Evolutionary conservation across 2,329 filamentous ascomycete genomes (phyloP).

Genomic region (Tolypocladium nubicola): DNA sequence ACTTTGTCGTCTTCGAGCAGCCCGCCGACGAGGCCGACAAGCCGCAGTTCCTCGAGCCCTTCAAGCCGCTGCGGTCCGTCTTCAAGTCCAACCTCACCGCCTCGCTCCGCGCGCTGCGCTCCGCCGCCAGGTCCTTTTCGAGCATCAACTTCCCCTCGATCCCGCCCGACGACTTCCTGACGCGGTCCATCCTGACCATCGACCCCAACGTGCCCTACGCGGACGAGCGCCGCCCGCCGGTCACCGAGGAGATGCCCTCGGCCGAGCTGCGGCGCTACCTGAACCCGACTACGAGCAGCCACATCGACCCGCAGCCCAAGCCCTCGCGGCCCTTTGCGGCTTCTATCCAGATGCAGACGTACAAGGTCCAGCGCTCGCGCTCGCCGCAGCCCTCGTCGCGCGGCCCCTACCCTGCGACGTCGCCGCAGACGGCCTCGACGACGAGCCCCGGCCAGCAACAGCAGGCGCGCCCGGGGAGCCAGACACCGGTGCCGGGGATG

Average conservation of each 20-base stretch:
- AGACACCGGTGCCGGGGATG: slow-evolving; percentile 28
- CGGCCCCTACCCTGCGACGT: slow-evolving; percentile 19
- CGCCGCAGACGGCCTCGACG: slow-evolving; percentile 18
- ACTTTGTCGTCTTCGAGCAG: slow-evolving; percentile 15
- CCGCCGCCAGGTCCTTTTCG: slow-evolving; percentile 54
- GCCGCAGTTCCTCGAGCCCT: slow-evolving; percentile 23
- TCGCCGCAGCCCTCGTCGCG: slow-evolving; percentile 22
- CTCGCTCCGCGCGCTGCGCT: slow-evolving; percentile 52
- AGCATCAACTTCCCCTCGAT: slow-evolving; percentile 52
- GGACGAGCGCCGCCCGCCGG: slow-evolving; percentile 54
- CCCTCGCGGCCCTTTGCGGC: slow-evolving; percentile 39
- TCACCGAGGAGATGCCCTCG: slow-evolving; percentile 52
- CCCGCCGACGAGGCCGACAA: slow-evolving; percentile 20
- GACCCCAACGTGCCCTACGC: slow-evolving; percentile 56
- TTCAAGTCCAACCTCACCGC: slow-evolving; percentile 63
- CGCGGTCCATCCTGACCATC: slow-evolving; percentile 56
- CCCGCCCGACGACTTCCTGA: slow-evolving; percentile 56
- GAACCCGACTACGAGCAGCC: slow-evolving; percentile 45
- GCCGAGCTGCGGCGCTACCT: slow-evolving; percentile 57
- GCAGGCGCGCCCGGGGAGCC: slow-evolving; percentile 6
- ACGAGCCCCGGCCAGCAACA: slow-evolving; percentile 12
- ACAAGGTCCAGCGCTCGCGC: slow-evolving; percentile 45
- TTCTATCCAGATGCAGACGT: slow-evolving; percentile 64
- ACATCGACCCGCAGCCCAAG: slow-evolving; percentile 18
- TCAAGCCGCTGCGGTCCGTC: slow-evolving; percentile 41